Conservation (phyloP, 805 yeast species). For the Monosporozyma aerobia region DNA sequence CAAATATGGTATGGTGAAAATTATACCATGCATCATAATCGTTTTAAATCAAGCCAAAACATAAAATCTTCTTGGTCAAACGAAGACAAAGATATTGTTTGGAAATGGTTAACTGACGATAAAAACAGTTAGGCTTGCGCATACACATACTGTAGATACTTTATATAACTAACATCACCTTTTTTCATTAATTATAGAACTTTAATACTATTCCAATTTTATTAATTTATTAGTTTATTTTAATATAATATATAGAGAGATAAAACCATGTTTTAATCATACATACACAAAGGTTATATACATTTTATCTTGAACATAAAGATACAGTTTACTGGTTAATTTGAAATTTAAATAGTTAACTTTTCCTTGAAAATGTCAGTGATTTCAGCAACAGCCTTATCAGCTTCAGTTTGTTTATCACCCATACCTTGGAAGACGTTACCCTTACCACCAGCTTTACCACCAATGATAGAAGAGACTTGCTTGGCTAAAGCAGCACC, state of each 20-base stretch:
- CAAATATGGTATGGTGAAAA: constrained; percentile 2
- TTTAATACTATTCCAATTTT: neutral
- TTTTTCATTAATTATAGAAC: neutral
- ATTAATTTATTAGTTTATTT: neutral
- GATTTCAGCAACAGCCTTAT: constrained; percentile 66
- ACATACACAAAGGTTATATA: neutral
- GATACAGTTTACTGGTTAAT: neutral
- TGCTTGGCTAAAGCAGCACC: constrained; percentile 66
- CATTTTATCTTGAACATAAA: neutral
- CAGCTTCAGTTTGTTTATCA: constrained; percentile 60
- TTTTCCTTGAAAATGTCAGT: constrained; percentile 52
- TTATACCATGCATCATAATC: neutral
- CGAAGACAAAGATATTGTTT: constrained; percentile 38
- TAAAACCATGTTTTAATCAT: neutral
- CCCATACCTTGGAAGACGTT: constrained; percentile 97
- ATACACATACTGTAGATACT: neutral
- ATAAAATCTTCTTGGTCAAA: constrained; percentile 10
- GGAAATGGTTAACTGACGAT: constrained; percentile 49
- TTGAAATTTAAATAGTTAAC: constrained; percentile 27
- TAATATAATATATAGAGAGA: neutral
- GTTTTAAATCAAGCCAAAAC: neutral
- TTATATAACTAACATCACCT: neutral
- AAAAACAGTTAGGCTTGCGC: constrained; percentile 15
- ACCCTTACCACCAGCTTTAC: constrained; percentile 98
- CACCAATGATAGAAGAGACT: constrained; percentile 75